These are phyloP conservation scores for Waltiozyma sp. DNA, from an alignment of 1,139 yeast species.

Conservation along the genomic window DNA sequence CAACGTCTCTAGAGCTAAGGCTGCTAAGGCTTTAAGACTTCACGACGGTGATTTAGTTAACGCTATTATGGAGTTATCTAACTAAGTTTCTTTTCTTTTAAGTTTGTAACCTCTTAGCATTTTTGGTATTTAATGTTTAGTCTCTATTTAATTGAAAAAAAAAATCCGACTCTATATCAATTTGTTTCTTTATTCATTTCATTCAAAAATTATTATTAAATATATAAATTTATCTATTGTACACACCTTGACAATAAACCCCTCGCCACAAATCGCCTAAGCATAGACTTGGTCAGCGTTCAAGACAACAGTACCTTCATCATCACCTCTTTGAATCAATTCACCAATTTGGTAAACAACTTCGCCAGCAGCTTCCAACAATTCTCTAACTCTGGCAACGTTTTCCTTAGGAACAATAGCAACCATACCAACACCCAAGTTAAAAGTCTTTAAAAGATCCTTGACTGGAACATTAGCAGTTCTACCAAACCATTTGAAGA, in stretches of 20 bases:
- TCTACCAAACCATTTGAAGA: conserved; percentile 89
- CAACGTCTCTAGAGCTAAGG: conserved; percentile 78
- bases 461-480: conserved; percentile 81
- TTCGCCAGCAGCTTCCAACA: conserved; percentile 60
- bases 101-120: not conserved
- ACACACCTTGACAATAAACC: too few species aligned
- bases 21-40: conserved; percentile 78
- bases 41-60: conserved; percentile 93
- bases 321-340: conserved; percentile 41
- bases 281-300: conserved; percentile 48
- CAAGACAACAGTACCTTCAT: conserved; percentile 44
- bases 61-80: conserved; percentile 82
- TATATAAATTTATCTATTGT: conserved; percentile 2
- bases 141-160: too few species aligned
- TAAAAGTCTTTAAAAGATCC: conserved; percentile 84
- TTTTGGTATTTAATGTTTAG: not conserved
- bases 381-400: conserved; percentile 43
- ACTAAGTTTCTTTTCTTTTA: not conserved
- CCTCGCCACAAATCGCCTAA: too few species aligned
- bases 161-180: too few species aligned
- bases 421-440: conserved; percentile 97
- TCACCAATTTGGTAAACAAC: conserved; percentile 70
- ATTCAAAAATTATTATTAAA: conserved; percentile 5
- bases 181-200: too few species aligned
- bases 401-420: conserved; percentile 61